Conservation (phyloP, 2,329 filamentous ascomycete species). For the Lomentospora prolificans region DNA sequence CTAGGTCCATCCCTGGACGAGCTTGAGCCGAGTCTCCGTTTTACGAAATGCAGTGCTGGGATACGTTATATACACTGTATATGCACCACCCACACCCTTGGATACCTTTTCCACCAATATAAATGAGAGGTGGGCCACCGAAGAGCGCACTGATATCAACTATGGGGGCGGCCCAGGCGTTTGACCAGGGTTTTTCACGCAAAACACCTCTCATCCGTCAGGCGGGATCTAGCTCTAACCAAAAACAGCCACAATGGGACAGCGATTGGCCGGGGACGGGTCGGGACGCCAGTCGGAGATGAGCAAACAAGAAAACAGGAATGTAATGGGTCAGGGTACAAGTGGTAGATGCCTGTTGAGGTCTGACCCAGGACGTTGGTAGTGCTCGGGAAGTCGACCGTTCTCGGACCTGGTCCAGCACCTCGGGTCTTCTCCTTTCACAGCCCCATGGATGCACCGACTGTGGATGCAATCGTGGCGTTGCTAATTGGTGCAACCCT, state of each 20-base stretch:
- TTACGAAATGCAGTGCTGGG: no score
- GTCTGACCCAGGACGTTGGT: background rate
- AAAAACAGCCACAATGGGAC: background rate
- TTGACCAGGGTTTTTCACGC: background rate
- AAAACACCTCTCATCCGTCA: background rate
- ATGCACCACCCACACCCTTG: no score
- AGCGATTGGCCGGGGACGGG: background rate
- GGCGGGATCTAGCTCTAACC: background rate
- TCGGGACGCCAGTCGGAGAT: background rate
- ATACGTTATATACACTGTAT: no score
- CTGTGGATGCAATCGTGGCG: no score
- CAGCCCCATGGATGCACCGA: no score
- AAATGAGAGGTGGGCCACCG: background rate
- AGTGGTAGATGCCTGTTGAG: background rate
- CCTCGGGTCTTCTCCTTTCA: background rate
- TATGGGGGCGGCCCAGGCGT: background rate
- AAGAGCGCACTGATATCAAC: background rate
- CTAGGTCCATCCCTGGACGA: no score
- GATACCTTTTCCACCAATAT: background rate
- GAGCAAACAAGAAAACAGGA: background rate
- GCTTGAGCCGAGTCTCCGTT: no score
- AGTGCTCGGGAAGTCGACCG: no score
- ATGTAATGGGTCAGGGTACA: background rate
- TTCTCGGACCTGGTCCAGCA: background rate
- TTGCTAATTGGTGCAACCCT: no score